A percentile compares a stretch with the other conserved stretches of the same genome.
Evolutionary conservation across 2,329 filamentous ascomycete genomes (phyloP).

Genomic region (Sporothrix protearum): DNA sequence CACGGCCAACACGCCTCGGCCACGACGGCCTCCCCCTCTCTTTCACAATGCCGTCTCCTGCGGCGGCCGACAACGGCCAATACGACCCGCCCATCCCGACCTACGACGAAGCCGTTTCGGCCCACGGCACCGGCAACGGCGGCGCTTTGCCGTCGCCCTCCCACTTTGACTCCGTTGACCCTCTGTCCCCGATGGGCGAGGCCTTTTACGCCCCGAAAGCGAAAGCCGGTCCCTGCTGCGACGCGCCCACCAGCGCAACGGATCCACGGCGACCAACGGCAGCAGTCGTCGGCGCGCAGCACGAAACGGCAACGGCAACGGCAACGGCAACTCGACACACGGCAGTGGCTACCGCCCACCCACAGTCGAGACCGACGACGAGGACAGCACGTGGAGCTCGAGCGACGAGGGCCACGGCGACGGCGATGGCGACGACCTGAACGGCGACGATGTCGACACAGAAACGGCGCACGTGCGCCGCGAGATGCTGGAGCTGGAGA

Average conservation of each 20-base stretch:
- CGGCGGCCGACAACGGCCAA: background rate
- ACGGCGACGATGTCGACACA: conserved; percentile 40
- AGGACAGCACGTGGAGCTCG: conserved; percentile 55
- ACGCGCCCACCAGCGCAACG: conserved; percentile 43
- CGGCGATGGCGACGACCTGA: conserved; percentile 33
- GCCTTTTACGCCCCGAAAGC: conserved; percentile 63
- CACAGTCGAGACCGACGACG: conserved; percentile 73
- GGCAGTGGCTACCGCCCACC: conserved; percentile 68
- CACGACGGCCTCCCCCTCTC: background rate
- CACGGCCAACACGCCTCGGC: background rate
- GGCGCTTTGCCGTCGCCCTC: conserved; percentile 21
- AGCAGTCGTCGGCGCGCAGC: conserved; percentile 4
- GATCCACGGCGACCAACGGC: conserved; percentile 35
- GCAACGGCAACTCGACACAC: conserved; percentile 36
- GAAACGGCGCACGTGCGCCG: conserved; percentile 67
- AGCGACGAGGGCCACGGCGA: conserved; percentile 40
- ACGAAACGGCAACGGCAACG: conserved; percentile 1
- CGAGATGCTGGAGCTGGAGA: conserved; percentile 86
- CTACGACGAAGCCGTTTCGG: conserved; percentile 75
- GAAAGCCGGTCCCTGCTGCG: conserved; percentile 74
- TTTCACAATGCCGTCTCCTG: background rate
- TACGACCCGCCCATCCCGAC: conserved; percentile 67
- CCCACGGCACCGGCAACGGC: conserved; percentile 36
- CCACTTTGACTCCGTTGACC: conserved; percentile 48
- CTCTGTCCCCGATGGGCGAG: conserved; percentile 54